These are phyloP conservation scores for Cytospora leucostoma DNA, from an alignment of 2,329 filamentous ascomycete species.

Conservation along the genomic window DNA sequence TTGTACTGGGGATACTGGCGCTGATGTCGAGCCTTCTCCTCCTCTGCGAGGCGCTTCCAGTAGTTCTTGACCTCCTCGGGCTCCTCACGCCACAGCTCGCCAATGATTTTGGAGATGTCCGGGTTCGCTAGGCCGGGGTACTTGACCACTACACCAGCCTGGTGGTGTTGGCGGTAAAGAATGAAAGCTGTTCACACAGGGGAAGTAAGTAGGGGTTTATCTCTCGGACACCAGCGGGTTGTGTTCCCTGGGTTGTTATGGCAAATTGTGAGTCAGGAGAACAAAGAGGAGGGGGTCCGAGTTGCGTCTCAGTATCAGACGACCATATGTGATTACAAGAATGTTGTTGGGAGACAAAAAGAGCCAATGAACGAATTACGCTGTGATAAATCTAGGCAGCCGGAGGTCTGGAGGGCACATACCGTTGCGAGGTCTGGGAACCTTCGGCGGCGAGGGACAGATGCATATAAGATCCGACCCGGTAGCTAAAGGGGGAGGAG, in stretches of 20 bases:
- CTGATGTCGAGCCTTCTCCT: constrained; percentile 88
- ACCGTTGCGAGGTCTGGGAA: constrained; percentile 62
- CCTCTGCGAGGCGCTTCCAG: constrained; percentile 89
- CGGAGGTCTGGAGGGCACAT: constrained; percentile 37
- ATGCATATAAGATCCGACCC: constrained; percentile 53
- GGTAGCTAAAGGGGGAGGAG: constrained; percentile 28
- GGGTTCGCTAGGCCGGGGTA: constrained; percentile 92
- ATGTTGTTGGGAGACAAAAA: constrained; percentile 22
- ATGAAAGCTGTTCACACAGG: constrained; percentile 76
- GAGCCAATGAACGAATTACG: constrained; percentile 8
- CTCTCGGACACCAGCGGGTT: constrained; percentile 12
- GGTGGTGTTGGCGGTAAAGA: constrained; percentile 90
- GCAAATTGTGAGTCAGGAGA: constrained; percentile 20
- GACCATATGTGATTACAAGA: constrained; percentile 10
- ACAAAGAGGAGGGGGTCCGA: constrained; percentile 26
- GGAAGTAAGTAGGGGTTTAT: constrained; percentile 11
- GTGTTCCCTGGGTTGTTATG: constrained; percentile 9
- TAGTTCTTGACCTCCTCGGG: constrained; percentile 72
- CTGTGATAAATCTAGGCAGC: constrained; percentile 24
- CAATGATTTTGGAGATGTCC: constrained; percentile 96
- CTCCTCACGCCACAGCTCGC: constrained; percentile 84
- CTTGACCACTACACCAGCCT: constrained; percentile 75
- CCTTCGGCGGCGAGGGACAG: constrained; percentile 58
- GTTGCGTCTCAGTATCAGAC: constrained; percentile 28
- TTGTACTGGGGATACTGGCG: constrained; percentile 91